phyloP scores from a whole-genome alignment of 441 rosid genomes.

The Gossypium gossypioides region DNA sequence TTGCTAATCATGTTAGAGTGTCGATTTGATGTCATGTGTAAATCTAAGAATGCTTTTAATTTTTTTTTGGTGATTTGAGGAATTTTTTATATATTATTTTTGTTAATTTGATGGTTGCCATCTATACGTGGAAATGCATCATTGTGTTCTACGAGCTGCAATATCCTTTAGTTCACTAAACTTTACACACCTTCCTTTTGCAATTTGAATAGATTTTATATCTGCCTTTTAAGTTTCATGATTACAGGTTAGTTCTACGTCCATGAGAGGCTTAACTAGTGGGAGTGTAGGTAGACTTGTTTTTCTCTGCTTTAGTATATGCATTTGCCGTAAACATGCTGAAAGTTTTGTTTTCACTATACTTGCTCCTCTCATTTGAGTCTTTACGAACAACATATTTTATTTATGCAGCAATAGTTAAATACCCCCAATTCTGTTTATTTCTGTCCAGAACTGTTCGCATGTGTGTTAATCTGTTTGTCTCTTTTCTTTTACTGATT shows the following conservation, averaged over 20 bases:
- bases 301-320: background rate
- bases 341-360: background rate
- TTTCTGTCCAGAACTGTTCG: background rate
- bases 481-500: background rate
- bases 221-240: too few species aligned
- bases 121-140: background rate
- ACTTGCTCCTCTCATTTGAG: background rate
- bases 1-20: slow-evolving; percentile 16
- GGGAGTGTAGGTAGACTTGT: background rate
- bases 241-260: too few species aligned
- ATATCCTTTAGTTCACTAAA: background rate
- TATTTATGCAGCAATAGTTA: background rate
- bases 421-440: background rate
- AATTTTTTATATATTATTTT: slow-evolving; percentile 19
- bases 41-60: slow-evolving; percentile 15
- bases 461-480: background rate
- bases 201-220: background rate
- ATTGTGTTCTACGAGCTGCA: background rate
- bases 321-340: background rate
- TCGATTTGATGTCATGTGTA: slow-evolving; percentile 17
- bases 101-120: background rate
- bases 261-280: too few species aligned
- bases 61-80: background rate
- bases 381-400: background rate
- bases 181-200: background rate